phyloP scores from a whole-genome alignment of 2,329 filamentous ascomycete genomes.

The Fusarium marasasianum region DNA sequence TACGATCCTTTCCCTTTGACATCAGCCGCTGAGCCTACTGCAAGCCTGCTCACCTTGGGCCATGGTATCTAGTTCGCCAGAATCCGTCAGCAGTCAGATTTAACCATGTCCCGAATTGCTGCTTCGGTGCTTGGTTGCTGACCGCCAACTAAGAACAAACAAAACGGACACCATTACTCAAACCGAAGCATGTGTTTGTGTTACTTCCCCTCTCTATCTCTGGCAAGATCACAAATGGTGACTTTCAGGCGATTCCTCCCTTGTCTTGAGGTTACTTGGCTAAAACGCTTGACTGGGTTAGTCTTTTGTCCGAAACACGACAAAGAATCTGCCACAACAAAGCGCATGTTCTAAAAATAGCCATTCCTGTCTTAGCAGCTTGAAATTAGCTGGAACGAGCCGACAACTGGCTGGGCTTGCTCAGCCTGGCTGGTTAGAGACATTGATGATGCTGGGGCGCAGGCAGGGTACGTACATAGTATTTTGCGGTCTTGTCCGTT shows the following conservation, averaged over 20 bases:
- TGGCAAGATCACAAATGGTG: neutral
- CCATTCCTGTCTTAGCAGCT: conserved; percentile 12
- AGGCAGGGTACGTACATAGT: conserved; percentile 12
- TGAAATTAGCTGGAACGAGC: conserved; percentile 37
- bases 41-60: conserved; percentile 32
- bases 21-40: conserved; percentile 38
- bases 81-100: conserved; percentile 38
- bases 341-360: conserved; percentile 39
- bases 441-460: conserved; percentile 31
- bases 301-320: conserved; percentile 37
- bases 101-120: conserved; percentile 23
- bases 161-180: neutral
- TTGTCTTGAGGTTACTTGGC: conserved; percentile 17
- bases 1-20: conserved; percentile 38
- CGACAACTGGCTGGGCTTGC: conserved; percentile 20
- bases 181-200: conserved; percentile 16
- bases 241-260: conserved; percentile 24
- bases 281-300: conserved; percentile 18
- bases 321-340: conserved; percentile 31
- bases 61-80: neutral
- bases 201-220: neutral
- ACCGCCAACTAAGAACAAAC: conserved; percentile 27
- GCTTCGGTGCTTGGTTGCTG: conserved; percentile 26
- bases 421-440: neutral
- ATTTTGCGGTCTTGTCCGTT: conserved; percentile 6